Base-by-base conservation (phyloP, 2,329 filamentous ascomycete species). In the Dactylellina leptospora region DNA sequence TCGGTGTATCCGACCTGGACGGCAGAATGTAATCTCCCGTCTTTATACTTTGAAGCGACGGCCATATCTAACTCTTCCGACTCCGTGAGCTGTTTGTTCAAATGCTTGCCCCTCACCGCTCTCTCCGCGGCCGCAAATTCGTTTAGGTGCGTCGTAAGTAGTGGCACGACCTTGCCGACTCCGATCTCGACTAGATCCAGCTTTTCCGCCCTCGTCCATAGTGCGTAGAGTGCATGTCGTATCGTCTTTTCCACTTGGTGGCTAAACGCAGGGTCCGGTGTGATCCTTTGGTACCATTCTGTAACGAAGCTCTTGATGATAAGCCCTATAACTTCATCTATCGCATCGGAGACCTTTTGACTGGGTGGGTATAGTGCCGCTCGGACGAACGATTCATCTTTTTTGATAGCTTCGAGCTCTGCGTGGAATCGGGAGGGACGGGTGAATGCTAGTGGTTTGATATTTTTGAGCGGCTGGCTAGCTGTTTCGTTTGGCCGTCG, bases 41-140 rank as follows among this genome's bases (percentile, higher is more conserved):
- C 90, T 60, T 86, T 89, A 80, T 95, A 99, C 80, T 96, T 97
- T 40, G 87, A 89, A n/a, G 95, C 95, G 80, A 99, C 96, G 1
- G 95, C 95, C 75, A 96, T 83, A 79, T 97, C 93, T 76, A 99
- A 83, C 83, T 99, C 95, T 78, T 97, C 93, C 0, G 93, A 96
- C 81, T 99, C 95, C 1, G 96, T 97, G 61, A 99, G 88, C 75
- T 89, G 92, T 56, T 91, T 87, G 76, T 92, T 95, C 63, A 97
- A 83, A 80, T 96, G 91, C 78, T 88, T 90, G 10, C 96, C 96
- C 59, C 93, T 86, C 9, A 99, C 91, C 6, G 87, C 85, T 64
- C 90, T 86, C 81, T 99, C 95, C 0, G 95, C 95, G 75, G 95
- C 88, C 79, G 93, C 91, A 76, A 96, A 96, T 75, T 96, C 91